A percentile compares a stretch with the other conserved stretches of the same genome.
Evolutionary conservation across 768 basidiomycete genomes (phyloP).

Genomic region (Postia placenta): DNA sequence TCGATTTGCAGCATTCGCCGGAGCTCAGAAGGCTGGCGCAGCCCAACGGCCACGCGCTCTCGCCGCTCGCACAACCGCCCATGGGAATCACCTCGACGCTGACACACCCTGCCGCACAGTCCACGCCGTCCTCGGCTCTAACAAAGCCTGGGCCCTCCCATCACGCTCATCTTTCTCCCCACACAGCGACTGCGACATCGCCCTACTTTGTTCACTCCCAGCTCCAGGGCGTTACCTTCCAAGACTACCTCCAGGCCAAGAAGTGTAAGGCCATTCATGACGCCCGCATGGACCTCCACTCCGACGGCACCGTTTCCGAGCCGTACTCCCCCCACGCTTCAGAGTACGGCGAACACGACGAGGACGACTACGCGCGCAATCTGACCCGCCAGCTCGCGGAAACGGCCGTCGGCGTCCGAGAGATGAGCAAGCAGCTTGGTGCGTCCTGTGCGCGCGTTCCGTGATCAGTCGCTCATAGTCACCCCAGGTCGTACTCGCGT

Average conservation of each 20-base stretch:
- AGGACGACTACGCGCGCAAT: slow-evolving; percentile 67
- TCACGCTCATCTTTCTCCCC: slow-evolving; percentile 16
- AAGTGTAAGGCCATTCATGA: slow-evolving; percentile 27
- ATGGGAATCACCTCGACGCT: slow-evolving; percentile 10
- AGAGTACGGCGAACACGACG: slow-evolving; percentile 37
- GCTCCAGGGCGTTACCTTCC: slow-evolving; percentile 76
- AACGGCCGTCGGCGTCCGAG: slow-evolving; percentile 93
- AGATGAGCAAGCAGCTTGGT: slow-evolving; percentile 99
- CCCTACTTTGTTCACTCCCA: slow-evolving; percentile 94
- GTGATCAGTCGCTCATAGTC: neutral
- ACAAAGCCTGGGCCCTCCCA: slow-evolving; percentile 8
- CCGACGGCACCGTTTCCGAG: slow-evolving; percentile 16
- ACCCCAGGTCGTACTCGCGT: slow-evolving; percentile 85
- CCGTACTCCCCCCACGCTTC: slow-evolving; percentile 15
- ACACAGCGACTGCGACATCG: slow-evolving; percentile 42
- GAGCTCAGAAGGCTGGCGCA: slow-evolving; percentile 8
- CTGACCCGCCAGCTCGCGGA: slow-evolving; percentile 92
- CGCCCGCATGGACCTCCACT: slow-evolving; percentile 37
- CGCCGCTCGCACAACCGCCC: slow-evolving; percentile 8
- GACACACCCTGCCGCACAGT: slow-evolving; percentile 4
- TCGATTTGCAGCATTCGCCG: slow-evolving; percentile 30
- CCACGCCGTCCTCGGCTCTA: slow-evolving; percentile 4
- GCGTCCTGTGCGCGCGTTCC: slow-evolving; percentile 20
- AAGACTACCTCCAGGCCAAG: slow-evolving; percentile 54
- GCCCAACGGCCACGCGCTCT: slow-evolving; percentile 14